These are phyloP conservation scores for Clausena lansium DNA, from an alignment of 345 rosid genomes.

Conservation along the genomic window DNA sequence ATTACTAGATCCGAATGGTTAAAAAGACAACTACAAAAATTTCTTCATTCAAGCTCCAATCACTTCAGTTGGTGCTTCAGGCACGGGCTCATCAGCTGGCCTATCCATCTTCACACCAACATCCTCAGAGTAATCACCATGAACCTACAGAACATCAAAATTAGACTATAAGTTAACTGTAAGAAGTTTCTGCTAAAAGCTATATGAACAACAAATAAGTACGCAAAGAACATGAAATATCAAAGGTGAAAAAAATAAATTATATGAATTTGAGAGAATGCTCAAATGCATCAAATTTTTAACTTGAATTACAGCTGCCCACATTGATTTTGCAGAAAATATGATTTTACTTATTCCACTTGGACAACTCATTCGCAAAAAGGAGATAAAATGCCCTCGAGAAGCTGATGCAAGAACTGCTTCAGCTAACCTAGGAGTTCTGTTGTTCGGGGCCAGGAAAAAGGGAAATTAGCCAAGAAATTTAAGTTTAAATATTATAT, in stretches of 20 bases:
- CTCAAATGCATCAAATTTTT: neutral
- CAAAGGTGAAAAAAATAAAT: neutral
- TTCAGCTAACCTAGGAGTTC: too few relatives aligned
- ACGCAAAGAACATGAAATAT: neutral
- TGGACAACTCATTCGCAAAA: neutral
- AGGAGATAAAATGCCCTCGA: too few relatives aligned
- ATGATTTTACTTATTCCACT: neutral
- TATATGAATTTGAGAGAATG: neutral
- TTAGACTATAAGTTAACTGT: neutral
- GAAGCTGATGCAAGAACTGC: too few relatives aligned
- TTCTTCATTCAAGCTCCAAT: constrained; percentile 46
- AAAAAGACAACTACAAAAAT: neutral
- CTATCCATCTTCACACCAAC: constrained; percentile 78
- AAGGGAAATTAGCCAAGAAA: neutral
- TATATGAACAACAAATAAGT: too few relatives aligned
- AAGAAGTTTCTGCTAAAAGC: neutral
- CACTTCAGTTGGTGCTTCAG: constrained; percentile 57
- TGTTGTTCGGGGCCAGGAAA: neutral
- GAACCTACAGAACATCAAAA: constrained; percentile 48
- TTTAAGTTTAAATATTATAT: neutral
- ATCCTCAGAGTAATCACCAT: constrained; percentile 83
- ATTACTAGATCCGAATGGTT: neutral
- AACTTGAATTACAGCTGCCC: neutral
- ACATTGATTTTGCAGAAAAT: neutral
- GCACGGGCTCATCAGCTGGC: constrained; percentile 70